These are phyloP conservation scores for Ocimum tenuiflorum DNA, from an alignment of 257 asterid species.

Conservation along the genomic window DNA sequence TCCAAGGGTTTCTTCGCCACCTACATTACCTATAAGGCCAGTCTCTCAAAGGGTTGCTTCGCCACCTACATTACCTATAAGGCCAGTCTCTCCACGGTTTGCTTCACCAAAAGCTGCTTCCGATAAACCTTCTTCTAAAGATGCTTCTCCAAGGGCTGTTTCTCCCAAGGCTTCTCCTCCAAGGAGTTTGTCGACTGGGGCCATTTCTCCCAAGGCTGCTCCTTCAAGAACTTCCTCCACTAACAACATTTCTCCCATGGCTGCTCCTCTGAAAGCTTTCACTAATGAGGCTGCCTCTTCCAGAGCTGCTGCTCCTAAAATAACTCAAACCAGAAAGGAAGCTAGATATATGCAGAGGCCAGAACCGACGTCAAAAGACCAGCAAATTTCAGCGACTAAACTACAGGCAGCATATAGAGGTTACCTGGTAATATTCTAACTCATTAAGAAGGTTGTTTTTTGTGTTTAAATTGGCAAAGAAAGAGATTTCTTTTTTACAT, in stretches of 20 bases:
- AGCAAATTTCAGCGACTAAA: conserved; percentile 55
- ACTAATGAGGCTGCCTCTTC: conserved; percentile 13
- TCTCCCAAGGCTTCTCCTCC: conserved; percentile 27
- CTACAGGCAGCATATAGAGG: conserved; percentile 90
- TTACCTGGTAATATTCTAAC: conserved; percentile 52
- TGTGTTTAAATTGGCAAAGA: not conserved
- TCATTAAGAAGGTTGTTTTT: not conserved
- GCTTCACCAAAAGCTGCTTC: conserved; percentile 17
- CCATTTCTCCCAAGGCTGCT: conserved; percentile 7
- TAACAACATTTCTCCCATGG: conserved; percentile 16
- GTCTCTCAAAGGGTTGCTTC: conserved; percentile 35
- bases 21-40: conserved; percentile 32
- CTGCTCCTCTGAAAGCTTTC: conserved; percentile 11
- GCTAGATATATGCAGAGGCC: conserved; percentile 43
- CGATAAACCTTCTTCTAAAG: conserved; percentile 28
- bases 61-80: conserved; percentile 38
- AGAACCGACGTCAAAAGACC: conserved; percentile 54
- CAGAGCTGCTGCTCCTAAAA: conserved; percentile 27
- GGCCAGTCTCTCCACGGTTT: conserved; percentile 28
- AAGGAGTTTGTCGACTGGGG: conserved; percentile 9
- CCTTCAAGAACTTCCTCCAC: conserved; percentile 2
- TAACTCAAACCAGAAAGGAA: conserved; percentile 38
- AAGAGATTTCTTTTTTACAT: not conserved
- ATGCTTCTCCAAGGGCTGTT: conserved; percentile 18
- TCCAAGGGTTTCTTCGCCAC: conserved; percentile 48